phyloP scores from a whole-genome alignment of 495 filamentous ascomycete species.

The Chaetomidium leptoderma region DNA sequence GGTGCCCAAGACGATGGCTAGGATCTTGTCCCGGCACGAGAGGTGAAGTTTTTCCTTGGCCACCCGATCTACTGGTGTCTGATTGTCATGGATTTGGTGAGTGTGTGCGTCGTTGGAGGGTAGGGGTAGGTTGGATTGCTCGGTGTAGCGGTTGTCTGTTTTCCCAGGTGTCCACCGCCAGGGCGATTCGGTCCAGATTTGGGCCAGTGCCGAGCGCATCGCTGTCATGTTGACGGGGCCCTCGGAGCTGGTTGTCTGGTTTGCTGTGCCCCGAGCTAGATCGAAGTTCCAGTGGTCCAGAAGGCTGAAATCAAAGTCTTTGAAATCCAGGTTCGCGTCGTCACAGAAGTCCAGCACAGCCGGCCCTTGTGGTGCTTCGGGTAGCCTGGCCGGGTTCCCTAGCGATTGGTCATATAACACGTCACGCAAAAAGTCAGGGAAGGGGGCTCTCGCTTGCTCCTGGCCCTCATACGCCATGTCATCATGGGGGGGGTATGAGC shows the following conservation, averaged over 20 bases:
- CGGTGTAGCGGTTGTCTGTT: slow-evolving; percentile 47
- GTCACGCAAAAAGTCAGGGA: slow-evolving; percentile 37
- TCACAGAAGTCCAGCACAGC: slow-evolving; percentile 47
- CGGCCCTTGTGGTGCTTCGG: slow-evolving; percentile 35
- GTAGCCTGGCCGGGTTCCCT: slow-evolving; percentile 19
- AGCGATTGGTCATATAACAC: slow-evolving; percentile 34
- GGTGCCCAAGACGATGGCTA: slow-evolving; percentile 54
- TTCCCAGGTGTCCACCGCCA: slow-evolving; percentile 53
- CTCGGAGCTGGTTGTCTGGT: slow-evolving; percentile 27
- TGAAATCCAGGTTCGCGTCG: slow-evolving; percentile 54
- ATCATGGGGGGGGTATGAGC: slow-evolving; percentile 19
- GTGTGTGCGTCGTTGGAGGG: slow-evolving; percentile 35
- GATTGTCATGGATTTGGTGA: slow-evolving; percentile 20
- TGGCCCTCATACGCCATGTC: slow-evolving; percentile 15
- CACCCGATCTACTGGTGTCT: slow-evolving; percentile 27
- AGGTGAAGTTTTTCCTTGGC: slow-evolving; percentile 43
- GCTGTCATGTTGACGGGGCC: slow-evolving; percentile 19
- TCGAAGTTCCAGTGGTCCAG: slow-evolving; percentile 55
- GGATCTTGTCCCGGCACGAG: slow-evolving; percentile 51
- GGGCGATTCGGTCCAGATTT: slow-evolving; percentile 45
- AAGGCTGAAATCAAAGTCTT: slow-evolving; percentile 56
- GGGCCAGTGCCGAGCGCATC: slow-evolving; percentile 33
- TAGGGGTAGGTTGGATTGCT: slow-evolving; percentile 53
- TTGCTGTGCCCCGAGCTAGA: slow-evolving; percentile 20
- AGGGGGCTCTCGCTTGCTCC: slow-evolving; percentile 27